A percentile compares a stretch with the other conserved stretches of the same genome.
These are phyloP conservation scores for Aspergillus unguis DNA, from an alignment of 2,329 filamentous ascomycete species.

Conservation along the genomic window DNA sequence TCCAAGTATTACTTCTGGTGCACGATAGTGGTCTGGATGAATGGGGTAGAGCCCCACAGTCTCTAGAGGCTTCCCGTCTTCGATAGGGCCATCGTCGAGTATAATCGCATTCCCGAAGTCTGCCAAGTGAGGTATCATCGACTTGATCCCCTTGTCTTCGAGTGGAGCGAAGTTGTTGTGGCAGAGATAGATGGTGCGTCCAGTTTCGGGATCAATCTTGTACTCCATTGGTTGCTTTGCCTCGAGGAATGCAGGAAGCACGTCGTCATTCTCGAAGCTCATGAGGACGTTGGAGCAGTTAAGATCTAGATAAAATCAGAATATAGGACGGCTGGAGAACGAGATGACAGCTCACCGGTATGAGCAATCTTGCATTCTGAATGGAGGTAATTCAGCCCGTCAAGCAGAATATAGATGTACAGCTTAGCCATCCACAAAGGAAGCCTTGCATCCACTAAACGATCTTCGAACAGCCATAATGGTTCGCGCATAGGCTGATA, in stretches of 20 bases:
- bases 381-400: slow-evolving; percentile 43
- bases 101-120: slow-evolving; percentile 23
- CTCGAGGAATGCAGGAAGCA: slow-evolving; percentile 22
- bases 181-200: slow-evolving; percentile 20
- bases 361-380: slow-evolving; percentile 29
- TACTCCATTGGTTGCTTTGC: slow-evolving; percentile 16
- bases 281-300: slow-evolving; percentile 43
- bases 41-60: neutral
- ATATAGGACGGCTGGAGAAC: neutral
- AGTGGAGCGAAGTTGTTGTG: slow-evolving; percentile 24
- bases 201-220: slow-evolving; percentile 17
- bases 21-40: neutral
- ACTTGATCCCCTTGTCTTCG: slow-evolving; percentile 13
- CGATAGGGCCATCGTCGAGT: slow-evolving; percentile 4
- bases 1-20: neutral
- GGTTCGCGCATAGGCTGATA: slow-evolving; percentile 38
- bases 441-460: slow-evolving; percentile 25
- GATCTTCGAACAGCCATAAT: slow-evolving; percentile 28
- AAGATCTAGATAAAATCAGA: slow-evolving; percentile 29
- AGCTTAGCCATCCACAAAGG: slow-evolving; percentile 29
- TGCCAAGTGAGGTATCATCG: slow-evolving; percentile 19
- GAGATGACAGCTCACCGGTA: neutral
- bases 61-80: neutral
- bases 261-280: slow-evolving; percentile 24
- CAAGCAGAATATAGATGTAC: slow-evolving; percentile 35